Evolutionary conservation across 805 yeast species (phyloP), one percentile per base, ranked within the genome.

Genomic region (Peterozyma toletana): DNA sequence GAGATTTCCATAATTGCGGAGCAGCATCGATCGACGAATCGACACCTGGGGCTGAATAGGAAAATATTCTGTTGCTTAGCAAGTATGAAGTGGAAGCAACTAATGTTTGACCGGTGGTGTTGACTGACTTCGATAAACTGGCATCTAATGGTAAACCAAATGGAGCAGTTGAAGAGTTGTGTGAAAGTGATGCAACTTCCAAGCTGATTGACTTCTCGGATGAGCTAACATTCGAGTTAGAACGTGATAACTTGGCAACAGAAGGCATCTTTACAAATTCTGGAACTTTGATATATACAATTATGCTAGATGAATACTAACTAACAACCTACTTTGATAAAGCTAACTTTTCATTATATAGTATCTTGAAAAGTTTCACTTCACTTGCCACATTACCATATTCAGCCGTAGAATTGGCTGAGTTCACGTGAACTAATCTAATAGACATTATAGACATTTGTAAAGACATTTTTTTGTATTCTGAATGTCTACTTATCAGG

Each of bases 21-120:
- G 77, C 71, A n/a, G 69, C 59, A 59, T 83, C 87, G 41, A 86
- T 65, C 39, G 77, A 68, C 52, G 78, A 73, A 4, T 77, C 71
- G 43, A 78, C 76, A n/a, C 79, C 81, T 36, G 78, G 67, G 11
- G 88, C 72, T 50, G 81, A 80, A 63, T 83, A 90, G 47, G 82
- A 73, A 66, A 86, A 86, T 49, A 85, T 70, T 49, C 74, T 71
- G 47, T 71, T 60, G 36, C 71, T 69, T 45, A 71, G 56, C 48
- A 75, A 57, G 55, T 78, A 80, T 30, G 81, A 57, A 5, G 83
- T 69, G 44, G 82, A 76, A 44, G 70, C 63, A 48, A 81, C 67
- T 31, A 80, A 64, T 40, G 78, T 71, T 40, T 68, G 65, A 11
- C 86, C 78, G 18, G 82, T 70, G 18, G 80, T 71, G 53, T 78